Base-by-base conservation (phyloP, 257 asterid species). In the Solanum pinnatisectum region DNA sequence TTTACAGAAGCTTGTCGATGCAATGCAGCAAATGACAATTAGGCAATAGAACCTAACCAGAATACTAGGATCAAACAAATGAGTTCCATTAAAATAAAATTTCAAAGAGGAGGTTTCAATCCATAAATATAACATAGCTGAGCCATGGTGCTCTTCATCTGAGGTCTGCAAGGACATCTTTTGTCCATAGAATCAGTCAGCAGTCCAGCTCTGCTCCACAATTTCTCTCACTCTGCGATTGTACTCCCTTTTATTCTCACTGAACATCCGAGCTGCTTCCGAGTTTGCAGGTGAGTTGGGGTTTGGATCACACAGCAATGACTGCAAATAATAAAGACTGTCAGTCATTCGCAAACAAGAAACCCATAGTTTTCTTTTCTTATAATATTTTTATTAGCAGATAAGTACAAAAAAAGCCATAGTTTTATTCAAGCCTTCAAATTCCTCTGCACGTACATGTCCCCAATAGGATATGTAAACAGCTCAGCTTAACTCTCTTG, bases 201-300 rank as follows among this genome's bases (percentile, higher is more conserved):
- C 98, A 6, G 96, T 94, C 98, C 98, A 95, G 94, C 98, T 96
- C 90, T 94, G 98, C 92, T 94, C 98, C 89, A 95, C 98, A 42
- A 94, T 87, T 87, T 94, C 98, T 91, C 94, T 91, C 74, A 95
- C 96, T 91, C 91, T 93, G 87, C 98, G 95, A 84, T 94, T 94
- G 86, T 95, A 95, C 16, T 95, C 98, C 15, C 98, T 92, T 91
- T 94, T 94, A 33, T 92, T 95, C 93, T 94, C 96, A 74, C 98
- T 94, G 93, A 93, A 96, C 95, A 96, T 79, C 78, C 98, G 94
- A 78, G 98, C 98, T 35, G 98, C 98, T 92, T 95, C 98, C 22
- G 98, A 95, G 87, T 96, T 96, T 33, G 98, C 98, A 3, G 98
- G 98, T 42, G 98, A 95, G 90, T 96, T 96, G 1, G 98, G 98